These are phyloP conservation scores for Thyridium curvatum DNA, from an alignment of 2,329 filamentous ascomycete species.

Conservation along the genomic window DNA sequence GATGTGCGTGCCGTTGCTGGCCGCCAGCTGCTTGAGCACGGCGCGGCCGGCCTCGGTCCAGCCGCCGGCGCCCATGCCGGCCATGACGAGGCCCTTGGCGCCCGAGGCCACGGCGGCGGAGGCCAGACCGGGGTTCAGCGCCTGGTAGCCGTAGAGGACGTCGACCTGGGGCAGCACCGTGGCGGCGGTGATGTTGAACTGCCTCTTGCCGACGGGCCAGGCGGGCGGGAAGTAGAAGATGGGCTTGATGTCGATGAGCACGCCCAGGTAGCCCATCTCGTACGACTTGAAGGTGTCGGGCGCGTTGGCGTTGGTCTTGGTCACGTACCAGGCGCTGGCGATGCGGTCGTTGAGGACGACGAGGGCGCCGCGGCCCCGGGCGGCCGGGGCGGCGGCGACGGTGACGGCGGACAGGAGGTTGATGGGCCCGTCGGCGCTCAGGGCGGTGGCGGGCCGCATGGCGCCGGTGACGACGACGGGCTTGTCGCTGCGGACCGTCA, in stretches of 20 bases:
- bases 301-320: slow-evolving; percentile 57
- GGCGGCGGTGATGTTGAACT: slow-evolving; percentile 30
- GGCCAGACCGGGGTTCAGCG: slow-evolving; percentile 41
- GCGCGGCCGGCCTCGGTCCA: slow-evolving; percentile 30
- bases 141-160: slow-evolving; percentile 49
- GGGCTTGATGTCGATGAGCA: slow-evolving; percentile 50
- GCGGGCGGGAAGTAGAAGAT: slow-evolving; percentile 53
- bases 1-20: slow-evolving; percentile 39
- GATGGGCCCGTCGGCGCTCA: slow-evolving; percentile 54
- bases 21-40: slow-evolving; percentile 35
- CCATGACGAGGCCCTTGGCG: slow-evolving; percentile 48
- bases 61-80: slow-evolving; percentile 48
- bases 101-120: slow-evolving; percentile 40
- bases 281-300: slow-evolving; percentile 55
- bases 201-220: slow-evolving; percentile 36
- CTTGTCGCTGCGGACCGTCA: slow-evolving; percentile 49
- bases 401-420: slow-evolving; percentile 56
- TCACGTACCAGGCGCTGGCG: slow-evolving; percentile 48
- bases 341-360: slow-evolving; percentile 58
- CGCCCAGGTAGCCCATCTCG: slow-evolving; percentile 52
- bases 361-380: slow-evolving; percentile 47
- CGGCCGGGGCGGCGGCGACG: slow-evolving; percentile 40
- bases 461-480: slow-evolving; percentile 55
- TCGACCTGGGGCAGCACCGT: slow-evolving; percentile 45
- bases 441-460: slow-evolving; percentile 57